Percentiles rank a stretch among this genome's conserved stretches.
Conservation (phyloP, 495 filamentous ascomycete species). For the Aspergillus homomorphus region DNA sequence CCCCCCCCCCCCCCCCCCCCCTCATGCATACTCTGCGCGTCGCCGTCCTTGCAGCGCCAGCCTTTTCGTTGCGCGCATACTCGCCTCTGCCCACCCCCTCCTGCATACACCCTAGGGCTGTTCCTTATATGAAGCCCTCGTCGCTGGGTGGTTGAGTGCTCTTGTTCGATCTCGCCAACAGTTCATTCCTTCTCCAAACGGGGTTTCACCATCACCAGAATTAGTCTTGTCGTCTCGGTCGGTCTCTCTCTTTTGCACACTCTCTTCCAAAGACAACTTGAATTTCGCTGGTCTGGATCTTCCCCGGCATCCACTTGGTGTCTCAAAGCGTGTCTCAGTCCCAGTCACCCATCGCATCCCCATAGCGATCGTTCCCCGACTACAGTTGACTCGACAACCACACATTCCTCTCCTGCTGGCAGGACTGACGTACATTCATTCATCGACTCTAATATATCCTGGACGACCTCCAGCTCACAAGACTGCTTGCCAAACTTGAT, state of each 20-base stretch:
- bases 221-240: constrained; percentile 2
- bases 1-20: too few relatives aligned
- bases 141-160: not conserved
- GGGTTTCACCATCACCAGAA: not conserved
- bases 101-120: not conserved
- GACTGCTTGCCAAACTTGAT: constrained; percentile 13
- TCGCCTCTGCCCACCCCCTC: not conserved
- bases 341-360: constrained; percentile 28
- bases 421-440: constrained; percentile 34
- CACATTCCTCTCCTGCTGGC: constrained; percentile 40
- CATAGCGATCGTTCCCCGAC: constrained; percentile 18
- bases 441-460: constrained; percentile 26
- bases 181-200: not conserved
- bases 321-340: constrained; percentile 30
- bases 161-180: constrained; percentile 6
- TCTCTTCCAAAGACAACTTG: not conserved
- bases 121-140: constrained; percentile 3
- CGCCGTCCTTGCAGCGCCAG: constrained; percentile 8
- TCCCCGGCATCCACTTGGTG: constrained; percentile 17
- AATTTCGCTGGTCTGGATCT: not conserved
- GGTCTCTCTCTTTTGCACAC: not conserved
- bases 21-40: constrained; percentile 8
- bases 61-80: not conserved
- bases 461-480: constrained; percentile 6
- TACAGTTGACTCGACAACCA: constrained; percentile 47